phyloP scores from a whole-genome alignment of 2,329 filamentous ascomycete species.

The Aspergillus latus region DNA sequence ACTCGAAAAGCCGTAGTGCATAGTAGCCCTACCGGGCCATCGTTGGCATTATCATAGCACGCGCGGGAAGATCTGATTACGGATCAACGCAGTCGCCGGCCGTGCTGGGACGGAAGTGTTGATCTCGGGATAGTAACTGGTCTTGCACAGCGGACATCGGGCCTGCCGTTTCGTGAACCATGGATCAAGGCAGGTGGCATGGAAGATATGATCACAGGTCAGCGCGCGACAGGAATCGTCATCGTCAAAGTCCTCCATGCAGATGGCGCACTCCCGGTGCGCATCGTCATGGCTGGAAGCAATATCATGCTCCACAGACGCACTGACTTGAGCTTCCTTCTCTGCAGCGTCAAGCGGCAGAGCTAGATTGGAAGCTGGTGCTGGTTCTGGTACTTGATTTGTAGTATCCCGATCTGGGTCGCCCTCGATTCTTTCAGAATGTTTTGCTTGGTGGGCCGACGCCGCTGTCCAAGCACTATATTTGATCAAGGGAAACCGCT shows the following conservation, averaged over 20 bases:
- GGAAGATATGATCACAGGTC: conserved; percentile 96
- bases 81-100: conserved; percentile 7
- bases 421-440: neutral
- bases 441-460: neutral
- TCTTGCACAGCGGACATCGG: conserved; percentile 92
- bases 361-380: neutral
- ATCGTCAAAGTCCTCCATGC: conserved; percentile 87
- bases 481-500: conserved; percentile 17
- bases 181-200: conserved; percentile 89
- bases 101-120: neutral
- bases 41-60: conserved; percentile 2
- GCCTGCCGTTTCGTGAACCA: conserved; percentile 93
- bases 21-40: neutral
- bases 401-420: neutral
- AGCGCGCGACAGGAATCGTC: conserved; percentile 91
- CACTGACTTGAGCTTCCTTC: neutral
- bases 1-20: neutral
- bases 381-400: neutral
- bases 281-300: conserved; percentile 8
- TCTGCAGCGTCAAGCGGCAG: conserved; percentile 1
- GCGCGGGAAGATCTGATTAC: conserved; percentile 13
- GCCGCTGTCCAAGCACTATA: conserved; percentile 17
- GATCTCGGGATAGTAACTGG: conserved; percentile 9
- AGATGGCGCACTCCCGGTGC: conserved; percentile 71
- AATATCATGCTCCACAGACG: neutral